Evolutionary conservation across 169 alveolate genomes (phyloP), one percentile per base, ranked within the genome.

Genomic region (Eimeria praecox): DNA sequence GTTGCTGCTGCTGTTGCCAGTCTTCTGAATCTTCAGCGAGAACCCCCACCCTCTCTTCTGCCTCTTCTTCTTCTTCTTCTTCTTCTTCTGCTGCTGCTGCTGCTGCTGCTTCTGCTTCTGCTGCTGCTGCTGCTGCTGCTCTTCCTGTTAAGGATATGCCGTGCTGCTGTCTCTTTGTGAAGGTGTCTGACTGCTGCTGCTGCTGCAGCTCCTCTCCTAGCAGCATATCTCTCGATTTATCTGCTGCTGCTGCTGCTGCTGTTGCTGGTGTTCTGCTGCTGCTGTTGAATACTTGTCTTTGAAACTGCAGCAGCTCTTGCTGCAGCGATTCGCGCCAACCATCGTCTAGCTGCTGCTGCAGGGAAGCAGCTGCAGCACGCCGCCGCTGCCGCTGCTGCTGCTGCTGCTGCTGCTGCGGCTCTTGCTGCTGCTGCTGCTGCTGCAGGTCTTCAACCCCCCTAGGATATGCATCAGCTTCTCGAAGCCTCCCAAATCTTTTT

Each of bases 311-410:
- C 56, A 83, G 54, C 5, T 83, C 91, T 14, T 52, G 91, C 56
- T 62, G 59, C 40, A 83, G 73, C 24, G 91, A 30, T 33, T 83
- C 77, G 9, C 91, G 22, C 71, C 59, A 40, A 33, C 91, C 91
- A 3, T 83, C 91, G n/a, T 83, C 91, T 4, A 83, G 91, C 73
- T 83, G 91, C 71, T 54, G 75, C 33, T 30, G 91, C 54, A 83
- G 59, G 35, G 75, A 62, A 62, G 75, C 75, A 62, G 75, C 75
- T 27, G 38, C 3, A 62, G 85, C 85, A 75, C 30, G 22, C 12
- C 82, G 66, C 10, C 66, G 66, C 66, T 56, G 66, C 66, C 2
- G 66, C 66, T 14, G 66, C 66, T 9, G 66, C 66, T 56, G 59
- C 59, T 9, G 59, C 14, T 52, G 59, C 59, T 52, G 78, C 78